These are phyloP conservation scores for Neonectria magnoliae DNA, from an alignment of 2,329 filamentous ascomycete genomes.

Conservation along the genomic window DNA sequence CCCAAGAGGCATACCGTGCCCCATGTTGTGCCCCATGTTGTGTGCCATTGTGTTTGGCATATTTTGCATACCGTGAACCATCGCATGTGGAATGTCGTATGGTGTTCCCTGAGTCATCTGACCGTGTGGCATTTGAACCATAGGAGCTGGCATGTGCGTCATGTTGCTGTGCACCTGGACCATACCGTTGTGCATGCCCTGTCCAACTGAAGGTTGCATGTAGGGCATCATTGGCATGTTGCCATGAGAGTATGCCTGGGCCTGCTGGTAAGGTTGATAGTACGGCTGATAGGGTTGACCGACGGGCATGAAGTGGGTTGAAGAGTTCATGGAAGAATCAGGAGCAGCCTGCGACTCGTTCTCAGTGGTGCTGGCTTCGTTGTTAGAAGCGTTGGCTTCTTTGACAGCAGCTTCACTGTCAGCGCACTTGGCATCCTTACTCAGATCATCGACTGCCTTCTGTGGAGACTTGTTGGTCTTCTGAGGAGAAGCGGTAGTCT, in stretches of 20 bases:
- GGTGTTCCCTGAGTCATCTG: not conserved
- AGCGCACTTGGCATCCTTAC: not conserved
- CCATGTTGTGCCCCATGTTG: not conserved
- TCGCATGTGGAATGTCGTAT: not conserved
- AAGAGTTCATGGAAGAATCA: not conserved
- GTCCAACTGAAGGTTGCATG: not conserved
- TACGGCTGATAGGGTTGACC: not conserved
- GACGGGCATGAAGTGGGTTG: not conserved
- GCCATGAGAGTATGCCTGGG: not conserved
- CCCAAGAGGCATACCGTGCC: not conserved
- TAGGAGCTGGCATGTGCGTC: not conserved
- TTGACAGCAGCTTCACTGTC: not conserved
- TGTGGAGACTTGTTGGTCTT: not conserved
- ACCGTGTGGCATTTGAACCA: not conserved
- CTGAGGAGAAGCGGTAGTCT: not conserved
- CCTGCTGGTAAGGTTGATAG: not conserved
- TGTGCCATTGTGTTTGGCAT: not conserved
- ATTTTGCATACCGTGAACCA: not conserved
- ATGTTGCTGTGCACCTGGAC: not conserved
- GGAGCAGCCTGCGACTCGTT: not conserved
- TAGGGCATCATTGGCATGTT: not conserved
- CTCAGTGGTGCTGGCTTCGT: not conserved
- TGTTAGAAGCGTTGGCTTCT: not conserved
- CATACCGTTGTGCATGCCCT: not conserved
- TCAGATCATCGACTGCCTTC: not conserved